Base-by-base conservation (phyloP, 495 filamentous ascomycete species). In the Hypomontagnella monticulosa region DNA sequence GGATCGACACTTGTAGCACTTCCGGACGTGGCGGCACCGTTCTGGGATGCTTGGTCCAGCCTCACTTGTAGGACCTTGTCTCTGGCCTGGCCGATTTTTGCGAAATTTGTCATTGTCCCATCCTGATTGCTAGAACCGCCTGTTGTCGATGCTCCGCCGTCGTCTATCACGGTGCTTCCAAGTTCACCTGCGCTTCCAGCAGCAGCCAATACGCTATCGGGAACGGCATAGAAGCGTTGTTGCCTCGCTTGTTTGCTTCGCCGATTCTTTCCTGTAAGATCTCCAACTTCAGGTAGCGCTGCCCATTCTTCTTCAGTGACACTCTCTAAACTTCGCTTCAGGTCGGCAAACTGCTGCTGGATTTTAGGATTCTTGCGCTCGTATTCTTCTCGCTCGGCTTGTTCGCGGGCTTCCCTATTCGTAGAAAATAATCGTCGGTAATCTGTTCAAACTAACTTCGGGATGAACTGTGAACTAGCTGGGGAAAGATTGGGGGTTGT, bases 301-400 rank as follows among this genome's bases (percentile, higher is more conserved):
- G 93, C 93, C 95, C 95, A 99, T 62, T 97, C 93, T 51, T 98
- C 94, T 78, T 97, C 95, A 55, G 90, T 92, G 48, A 99, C 88
- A 12, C 88, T 89, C 33, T 89, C 90, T 19, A 99, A 83, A 1
- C 90, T 92, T 70, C 96, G 84, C 77, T 98, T 99, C 43, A 97
- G 81, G 67, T 97, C 96, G 73, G 93, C 93, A 73, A 99, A 99
- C 74, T 98, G 95, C 69, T 97, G 93, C 78, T 97, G 93, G 51
- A 99, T 98, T 77, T 98, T 99, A 4, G 95, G 95, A 73, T 98
- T 98, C 73, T 97, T 91, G 42, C 88, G 86, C 77, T 99, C 96
- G 84, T 97, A 96, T 54, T 97, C 93, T 68, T 95, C 91, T 76
- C 83, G 88, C 80, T 98, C 93, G 80, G 91, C 85, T 71, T 89